A percentile compares a stretch with the other conserved stretches of the same genome.
These are phyloP conservation scores for Dryas integrifolia DNA, from an alignment of 331 rosid species.

Conservation along the genomic window DNA sequence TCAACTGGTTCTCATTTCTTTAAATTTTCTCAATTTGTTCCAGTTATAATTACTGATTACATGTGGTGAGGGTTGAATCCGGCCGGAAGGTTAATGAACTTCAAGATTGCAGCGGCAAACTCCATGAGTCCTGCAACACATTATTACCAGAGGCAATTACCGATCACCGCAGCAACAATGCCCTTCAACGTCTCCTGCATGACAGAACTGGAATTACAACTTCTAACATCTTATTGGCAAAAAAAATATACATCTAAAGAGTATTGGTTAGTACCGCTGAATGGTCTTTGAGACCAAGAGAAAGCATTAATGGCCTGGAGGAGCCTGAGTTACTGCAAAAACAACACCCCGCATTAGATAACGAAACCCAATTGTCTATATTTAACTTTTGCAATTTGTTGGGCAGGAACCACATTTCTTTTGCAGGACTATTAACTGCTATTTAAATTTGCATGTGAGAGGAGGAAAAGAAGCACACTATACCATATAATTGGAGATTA, in stretches of 20 bases:
- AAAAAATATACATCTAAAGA: not conserved
- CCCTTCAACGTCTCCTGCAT: slow-evolving; percentile 85
- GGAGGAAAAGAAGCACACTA: not conserved
- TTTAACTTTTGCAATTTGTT: not conserved
- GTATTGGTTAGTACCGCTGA: slow-evolving; percentile 35
- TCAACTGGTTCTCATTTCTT: not conserved
- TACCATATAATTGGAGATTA: not conserved
- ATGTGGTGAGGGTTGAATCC: not conserved
- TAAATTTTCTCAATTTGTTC: not conserved
- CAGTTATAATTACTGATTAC: not conserved
- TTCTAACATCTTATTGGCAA: not conserved
- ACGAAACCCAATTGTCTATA: not conserved
- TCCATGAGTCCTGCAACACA: not conserved
- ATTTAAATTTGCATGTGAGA: not conserved
- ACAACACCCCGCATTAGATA: slow-evolving; percentile 11
- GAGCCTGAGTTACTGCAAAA: slow-evolving; percentile 64
- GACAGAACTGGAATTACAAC: slow-evolving; percentile 6
- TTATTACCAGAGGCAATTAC: slow-evolving; percentile 53
- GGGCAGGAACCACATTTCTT: not conserved
- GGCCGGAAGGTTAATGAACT: not conserved
- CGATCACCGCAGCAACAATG: slow-evolving; percentile 63
- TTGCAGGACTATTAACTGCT: not conserved
- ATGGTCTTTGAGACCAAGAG: slow-evolving; percentile 94
- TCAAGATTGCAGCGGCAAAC: not conserved
- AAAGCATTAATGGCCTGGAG: slow-evolving; percentile 65